Evolutionary conservation across 352 stramenopile species (phyloP), one percentile per base, ranked within the genome.

Genomic region (Lagenidium sp.): DNA sequence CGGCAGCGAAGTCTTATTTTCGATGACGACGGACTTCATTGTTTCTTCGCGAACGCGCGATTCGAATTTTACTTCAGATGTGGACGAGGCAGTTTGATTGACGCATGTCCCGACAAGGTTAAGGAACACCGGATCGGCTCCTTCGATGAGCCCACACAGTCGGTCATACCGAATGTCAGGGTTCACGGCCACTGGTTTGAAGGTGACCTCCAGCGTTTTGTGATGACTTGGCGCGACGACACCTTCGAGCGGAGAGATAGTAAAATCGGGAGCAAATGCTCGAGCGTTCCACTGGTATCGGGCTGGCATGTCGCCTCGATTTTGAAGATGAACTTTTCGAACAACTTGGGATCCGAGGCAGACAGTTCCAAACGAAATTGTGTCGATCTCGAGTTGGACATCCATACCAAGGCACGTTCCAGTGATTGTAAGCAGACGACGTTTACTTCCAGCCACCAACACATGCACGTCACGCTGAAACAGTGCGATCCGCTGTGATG

Each of bases 401-500:
- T 97, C 87, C 59, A 95, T 87, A n/a, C 90, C 91, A 35, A 90
- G 84, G 41, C 87, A 95, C 30, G 72, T 78, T 1, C 91, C 91
- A 0, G 74, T 79, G 6, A 97, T 40, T 2, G 64, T 85, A 12
- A 94, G 49, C 6, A 97, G 60, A 40, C 89, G 88, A 37, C 70
- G 79, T 8, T 49, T 68, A 23, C 58, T 82, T 0, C 85, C 84
- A 10, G 76, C 83, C 16, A 91, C 45, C 19, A 47, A 45, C n/a
- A 90, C 47, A 26, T 64, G 69, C 0, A 94, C 44, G 8, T 87
- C 65, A 25, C 71, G 80, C 43, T 85, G 55, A 36, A 94, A 94
- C 24, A 53, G 53, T 4, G 55, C 56, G 16, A 82, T 55, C 4
- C 84, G 80, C 50, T 77, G 69, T 5, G 64, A 81, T 1, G 84